Percentiles rank a stretch among this genome's conserved stretches.
Evolutionary conservation across 352 stramenopile species (phyloP).

Genomic region (Globisporangium viniferum): DNA sequence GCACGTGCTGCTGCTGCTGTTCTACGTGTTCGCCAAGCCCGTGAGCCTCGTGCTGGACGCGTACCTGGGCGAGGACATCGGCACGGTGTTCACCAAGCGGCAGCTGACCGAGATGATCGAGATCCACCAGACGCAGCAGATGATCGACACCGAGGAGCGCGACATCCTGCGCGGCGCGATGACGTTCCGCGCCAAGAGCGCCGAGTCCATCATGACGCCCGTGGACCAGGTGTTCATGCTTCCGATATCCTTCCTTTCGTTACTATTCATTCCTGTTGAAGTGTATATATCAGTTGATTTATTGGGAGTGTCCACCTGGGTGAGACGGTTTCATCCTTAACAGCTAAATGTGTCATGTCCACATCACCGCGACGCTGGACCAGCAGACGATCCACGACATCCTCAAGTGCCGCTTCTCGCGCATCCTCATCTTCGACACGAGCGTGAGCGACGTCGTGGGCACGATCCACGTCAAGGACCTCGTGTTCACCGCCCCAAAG

Average conservation of each 20-base stretch:
- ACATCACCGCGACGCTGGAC: conserved; percentile 44
- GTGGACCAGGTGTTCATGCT: conserved; percentile 96
- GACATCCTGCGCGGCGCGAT: conserved; percentile 95
- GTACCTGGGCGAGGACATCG: conserved; percentile 92
- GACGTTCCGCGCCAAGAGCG: conserved; percentile 90
- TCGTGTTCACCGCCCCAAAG: conserved; percentile 98
- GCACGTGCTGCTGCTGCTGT: conserved; percentile 88
- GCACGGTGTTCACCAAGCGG: conserved; percentile 92
- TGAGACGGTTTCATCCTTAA: neutral
- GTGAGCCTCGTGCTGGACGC: conserved; percentile 92
- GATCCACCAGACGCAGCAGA: conserved; percentile 93
- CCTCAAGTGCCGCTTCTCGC: conserved; percentile 94
- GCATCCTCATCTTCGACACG: conserved; percentile 90
- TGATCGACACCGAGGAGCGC: conserved; percentile 93
- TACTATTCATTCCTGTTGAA: neutral
- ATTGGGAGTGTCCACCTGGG: neutral
- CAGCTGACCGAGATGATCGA: conserved; percentile 96
- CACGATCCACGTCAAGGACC: conserved; percentile 98
- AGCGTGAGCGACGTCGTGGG: conserved; percentile 92
- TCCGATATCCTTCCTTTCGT: conserved; percentile 35
- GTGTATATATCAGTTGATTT: neutral
- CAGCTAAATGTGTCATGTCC: neutral
- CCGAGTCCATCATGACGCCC: conserved; percentile 93
- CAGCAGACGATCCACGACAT: conserved; percentile 91
- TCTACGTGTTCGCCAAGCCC: conserved; percentile 95